Evolutionary conservation across 1,139 yeast genomes (phyloP).

Genomic region (Chernovozyma aurita): DNA sequence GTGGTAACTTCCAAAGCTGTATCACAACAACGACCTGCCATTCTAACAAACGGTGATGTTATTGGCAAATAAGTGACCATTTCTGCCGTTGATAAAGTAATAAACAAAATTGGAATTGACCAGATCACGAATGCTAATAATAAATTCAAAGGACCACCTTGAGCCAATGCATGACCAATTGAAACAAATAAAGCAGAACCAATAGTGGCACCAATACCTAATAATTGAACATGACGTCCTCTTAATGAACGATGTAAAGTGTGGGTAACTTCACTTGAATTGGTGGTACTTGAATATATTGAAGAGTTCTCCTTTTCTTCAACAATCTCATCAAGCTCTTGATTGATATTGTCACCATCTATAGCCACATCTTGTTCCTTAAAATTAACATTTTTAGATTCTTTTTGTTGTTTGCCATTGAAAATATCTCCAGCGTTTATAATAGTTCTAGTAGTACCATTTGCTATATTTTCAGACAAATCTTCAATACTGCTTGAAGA

Average conservation of each 20-base stretch:
- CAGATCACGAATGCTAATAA: slow-evolving; percentile 36
- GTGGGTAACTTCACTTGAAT: slow-evolving; percentile 7
- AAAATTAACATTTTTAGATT: not conserved
- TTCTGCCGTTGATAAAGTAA: slow-evolving; percentile 71
- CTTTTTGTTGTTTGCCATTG: slow-evolving; percentile 1
- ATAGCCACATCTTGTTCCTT: not conserved
- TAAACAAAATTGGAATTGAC: slow-evolving; percentile 49
- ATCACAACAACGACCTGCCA: slow-evolving; percentile 50
- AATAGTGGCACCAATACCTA: slow-evolving; percentile 48
- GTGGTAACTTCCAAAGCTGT: slow-evolving; percentile 72
- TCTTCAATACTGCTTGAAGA: not conserved
- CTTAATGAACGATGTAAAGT: slow-evolving; percentile 19
- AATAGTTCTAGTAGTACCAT: not conserved
- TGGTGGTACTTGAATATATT: slow-evolving; percentile 2
- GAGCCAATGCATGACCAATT: slow-evolving; percentile 34
- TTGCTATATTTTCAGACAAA: not conserved
- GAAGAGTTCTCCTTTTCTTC: slow-evolving; percentile 1
- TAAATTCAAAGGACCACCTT: slow-evolving; percentile 41
- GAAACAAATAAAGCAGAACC: slow-evolving; percentile 45
- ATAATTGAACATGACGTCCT: slow-evolving; percentile 43
- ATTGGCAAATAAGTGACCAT: slow-evolving; percentile 78
- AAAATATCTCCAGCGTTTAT: not conserved
- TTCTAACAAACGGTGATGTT: slow-evolving; percentile 49
- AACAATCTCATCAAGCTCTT: not conserved
- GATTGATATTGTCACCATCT: not conserved